Evolutionary conservation across 2,329 filamentous ascomycete genomes (phyloP), one percentile per base, ranked within the genome.

Genomic region (Beauveria sp.): DNA sequence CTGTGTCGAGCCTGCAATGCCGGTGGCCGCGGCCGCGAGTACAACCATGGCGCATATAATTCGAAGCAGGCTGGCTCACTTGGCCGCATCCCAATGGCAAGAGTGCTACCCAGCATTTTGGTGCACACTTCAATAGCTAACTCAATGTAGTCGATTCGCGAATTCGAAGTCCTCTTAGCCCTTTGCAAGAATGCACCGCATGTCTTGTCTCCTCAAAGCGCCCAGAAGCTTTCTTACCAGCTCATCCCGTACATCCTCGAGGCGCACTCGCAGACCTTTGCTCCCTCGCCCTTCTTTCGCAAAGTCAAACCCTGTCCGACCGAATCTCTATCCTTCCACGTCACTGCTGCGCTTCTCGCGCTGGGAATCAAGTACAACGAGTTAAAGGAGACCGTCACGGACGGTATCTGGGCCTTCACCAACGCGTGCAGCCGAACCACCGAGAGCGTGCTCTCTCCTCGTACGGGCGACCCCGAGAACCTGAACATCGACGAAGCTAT

Each of bases 101-200:
- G 12, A 16, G 34, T 45, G 58, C 55, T n/a, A n/a, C 8, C 14
- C 20, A 31, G 4, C 20, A n/a, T 16, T 8, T 26, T 7, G 28
- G 40, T 5, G 18, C 38, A n/a, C 34, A 8, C n/a, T 38, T 31
- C 20, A 24, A 51, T 46, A 5, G 40, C 55, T 63, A 49, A 54
- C 20, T n/a, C 12, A 2, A 7, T 38, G 18, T 72, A 96, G 91
- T 90, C 88, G 59, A 86, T 93, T 60, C 88, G 90, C 69, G 96
- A 99, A 79, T 88, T 96, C 67, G 93, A 99, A 74, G 90, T 96
- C 59, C 82, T 99, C 28, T 78, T 98, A 28, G 91, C 95, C 49
- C 81, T 99, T 28, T 98, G 93, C 79, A 93, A 93, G 76, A 91
- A 93, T 59, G 91, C 93, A 3, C 88, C 91, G 4, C 83, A 86